Conservation (phyloP, 164 flowering plant species). For the Amborella trichopoda region DNA sequence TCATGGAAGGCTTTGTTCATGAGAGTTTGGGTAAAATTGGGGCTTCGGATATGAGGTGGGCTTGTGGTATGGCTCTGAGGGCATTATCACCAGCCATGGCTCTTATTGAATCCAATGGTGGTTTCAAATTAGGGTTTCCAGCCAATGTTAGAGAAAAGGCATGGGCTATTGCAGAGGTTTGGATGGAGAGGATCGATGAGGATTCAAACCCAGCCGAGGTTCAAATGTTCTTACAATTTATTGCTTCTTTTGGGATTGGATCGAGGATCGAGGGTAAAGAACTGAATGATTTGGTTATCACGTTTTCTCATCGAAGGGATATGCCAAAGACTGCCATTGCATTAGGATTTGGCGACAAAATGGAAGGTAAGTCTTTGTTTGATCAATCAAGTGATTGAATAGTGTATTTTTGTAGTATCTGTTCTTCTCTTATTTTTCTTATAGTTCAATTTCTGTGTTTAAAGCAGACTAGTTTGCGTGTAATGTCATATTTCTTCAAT, state of each 20-base stretch:
- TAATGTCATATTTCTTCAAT: no score
- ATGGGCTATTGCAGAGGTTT: slow-evolving; percentile 13
- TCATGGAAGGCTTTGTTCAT: slow-evolving; percentile 26
- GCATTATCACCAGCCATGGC: slow-evolving; percentile 19
- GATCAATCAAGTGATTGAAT: no score
- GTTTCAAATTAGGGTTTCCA: slow-evolving; percentile 18
- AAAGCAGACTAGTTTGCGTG: no score
- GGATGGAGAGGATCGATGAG: slow-evolving; percentile 29
- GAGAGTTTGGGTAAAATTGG: slow-evolving; percentile 17
- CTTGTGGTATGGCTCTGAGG: slow-evolving; percentile 34
- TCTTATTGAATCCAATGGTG: slow-evolving; percentile 9
- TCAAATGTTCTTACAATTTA: slow-evolving; percentile 43
- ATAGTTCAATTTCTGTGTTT: no score
- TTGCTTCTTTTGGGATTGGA: slow-evolving; percentile 30
- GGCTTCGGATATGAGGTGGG: slow-evolving; percentile 54
- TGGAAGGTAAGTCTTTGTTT: slow-evolving; percentile 33
- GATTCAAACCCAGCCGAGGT: slow-evolving; percentile 38
- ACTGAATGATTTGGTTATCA: slow-evolving; percentile 32
- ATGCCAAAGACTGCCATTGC: slow-evolving; percentile 46
- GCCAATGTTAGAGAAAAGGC: slow-evolving; percentile 28
- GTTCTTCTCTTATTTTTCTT: no score
- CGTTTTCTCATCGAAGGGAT: slow-evolving; percentile 34
- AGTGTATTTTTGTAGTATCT: no score
- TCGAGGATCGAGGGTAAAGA: slow-evolving; percentile 31
- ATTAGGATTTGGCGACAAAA: slow-evolving; percentile 31